Conservation (phyloP, 805 yeast species). For the Pichia pseudocactophila region DNA sequence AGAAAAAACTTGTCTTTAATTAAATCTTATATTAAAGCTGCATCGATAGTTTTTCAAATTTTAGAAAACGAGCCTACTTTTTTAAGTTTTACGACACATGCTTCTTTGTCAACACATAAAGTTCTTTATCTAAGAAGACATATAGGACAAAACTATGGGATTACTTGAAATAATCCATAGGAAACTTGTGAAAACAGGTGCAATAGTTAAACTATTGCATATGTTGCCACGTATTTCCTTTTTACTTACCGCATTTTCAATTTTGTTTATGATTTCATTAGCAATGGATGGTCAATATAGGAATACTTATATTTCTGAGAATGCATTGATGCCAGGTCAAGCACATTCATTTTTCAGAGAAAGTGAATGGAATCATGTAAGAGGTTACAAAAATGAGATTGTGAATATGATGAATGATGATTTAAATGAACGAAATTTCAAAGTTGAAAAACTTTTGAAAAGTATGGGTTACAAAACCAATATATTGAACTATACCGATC, state of each 20-base stretch:
- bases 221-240: conserved; percentile 37
- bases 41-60: too few relatives aligned
- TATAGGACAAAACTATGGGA: conserved; percentile 30
- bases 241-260: conserved; percentile 36
- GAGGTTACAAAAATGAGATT: conserved; percentile 71
- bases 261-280: conserved; percentile 50
- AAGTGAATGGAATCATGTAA: conserved; percentile 83
- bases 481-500: conserved; percentile 23
- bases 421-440: conserved; percentile 32
- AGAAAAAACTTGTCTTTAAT: too few relatives aligned
- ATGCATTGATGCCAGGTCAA: conserved; percentile 95
- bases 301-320: conserved; percentile 82
- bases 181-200: conserved; percentile 34
- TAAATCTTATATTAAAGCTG: too few relatives aligned
- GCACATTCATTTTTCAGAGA: conserved; percentile 88
- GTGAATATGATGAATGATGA: conserved; percentile 29
- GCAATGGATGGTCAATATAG: conserved; percentile 81
- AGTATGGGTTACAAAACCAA: conserved; percentile 67
- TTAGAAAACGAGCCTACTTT: too few relatives aligned
- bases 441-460: conserved; percentile 49
- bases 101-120: too few relatives aligned
- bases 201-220: conserved; percentile 37
- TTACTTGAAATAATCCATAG: conserved; percentile 38
- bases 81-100: too few relatives aligned
- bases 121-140: too few relatives aligned